These are phyloP conservation scores for Sindora glabra DNA, from an alignment of 306 rosid genomes.

Conservation along the genomic window DNA sequence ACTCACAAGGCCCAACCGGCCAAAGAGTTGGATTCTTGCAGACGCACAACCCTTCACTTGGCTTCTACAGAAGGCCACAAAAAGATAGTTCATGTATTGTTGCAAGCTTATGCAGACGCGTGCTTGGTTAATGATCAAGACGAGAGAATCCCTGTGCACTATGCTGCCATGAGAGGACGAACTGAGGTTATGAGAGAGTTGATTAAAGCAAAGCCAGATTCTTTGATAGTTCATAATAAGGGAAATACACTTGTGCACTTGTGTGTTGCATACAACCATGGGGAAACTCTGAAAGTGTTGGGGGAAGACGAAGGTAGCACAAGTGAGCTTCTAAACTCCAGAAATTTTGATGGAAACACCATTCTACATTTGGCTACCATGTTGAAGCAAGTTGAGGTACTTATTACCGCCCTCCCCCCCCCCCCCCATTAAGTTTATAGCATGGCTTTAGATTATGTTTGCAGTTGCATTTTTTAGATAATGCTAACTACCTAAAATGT, in stretches of 20 bases:
- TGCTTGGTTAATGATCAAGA: not conserved
- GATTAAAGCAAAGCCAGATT: not conserved
- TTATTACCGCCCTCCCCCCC: not conserved
- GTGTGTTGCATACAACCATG: not conserved
- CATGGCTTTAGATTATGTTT: too few species aligned
- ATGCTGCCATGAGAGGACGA: not conserved
- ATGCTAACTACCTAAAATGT: too few species aligned
- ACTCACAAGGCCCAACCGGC: not conserved
- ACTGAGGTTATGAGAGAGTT: not conserved
- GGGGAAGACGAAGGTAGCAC: not conserved
- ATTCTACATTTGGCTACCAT: not conserved
- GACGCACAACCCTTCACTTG: not conserved
- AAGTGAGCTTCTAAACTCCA: not conserved
- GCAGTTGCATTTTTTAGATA: too few species aligned
- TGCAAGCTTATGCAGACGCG: not conserved
- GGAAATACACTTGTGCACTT: constrained; percentile 7
- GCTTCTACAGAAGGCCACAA: constrained; percentile 8
- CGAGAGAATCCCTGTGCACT: constrained; percentile 18
- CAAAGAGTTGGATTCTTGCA: not conserved
- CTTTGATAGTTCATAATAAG: not conserved
- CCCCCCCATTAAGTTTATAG: too few species aligned
- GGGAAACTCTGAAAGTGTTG: constrained; percentile 7
- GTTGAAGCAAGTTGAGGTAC: not conserved
- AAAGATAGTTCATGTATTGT: not conserved
- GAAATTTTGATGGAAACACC: not conserved